Conservation (phyloP, 495 filamentous ascomycete genomes). For the Schizothecium vesticola region DNA sequence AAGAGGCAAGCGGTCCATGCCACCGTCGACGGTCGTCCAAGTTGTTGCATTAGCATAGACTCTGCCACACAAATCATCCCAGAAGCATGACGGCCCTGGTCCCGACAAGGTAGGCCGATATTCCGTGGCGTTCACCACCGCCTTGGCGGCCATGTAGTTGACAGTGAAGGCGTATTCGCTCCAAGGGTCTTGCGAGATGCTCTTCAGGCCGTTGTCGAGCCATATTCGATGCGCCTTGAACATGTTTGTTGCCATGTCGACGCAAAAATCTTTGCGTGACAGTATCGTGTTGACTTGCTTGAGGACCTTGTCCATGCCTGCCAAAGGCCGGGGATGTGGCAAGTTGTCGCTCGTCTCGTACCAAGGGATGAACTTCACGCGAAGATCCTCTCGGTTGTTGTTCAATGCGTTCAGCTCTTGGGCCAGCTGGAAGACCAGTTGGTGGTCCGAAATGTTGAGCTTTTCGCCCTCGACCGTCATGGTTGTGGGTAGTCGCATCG, state of each 20-base stretch:
- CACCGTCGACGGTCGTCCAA: slow-evolving; percentile 60
- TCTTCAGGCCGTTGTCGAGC: neutral
- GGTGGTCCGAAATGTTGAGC: slow-evolving; percentile 50
- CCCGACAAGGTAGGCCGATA: neutral
- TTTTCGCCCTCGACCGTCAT: slow-evolving; percentile 47
- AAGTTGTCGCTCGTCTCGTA: slow-evolving; percentile 46
- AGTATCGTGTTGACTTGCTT: slow-evolving; percentile 28
- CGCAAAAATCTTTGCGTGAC: slow-evolving; percentile 29
- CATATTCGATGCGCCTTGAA: slow-evolving; percentile 55
- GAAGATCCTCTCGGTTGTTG: slow-evolving; percentile 38
- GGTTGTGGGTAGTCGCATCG: slow-evolving; percentile 57
- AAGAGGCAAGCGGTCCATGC: slow-evolving; percentile 48
- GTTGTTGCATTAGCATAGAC: slow-evolving; percentile 54
- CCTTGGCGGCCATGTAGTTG: neutral
- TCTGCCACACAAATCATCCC: slow-evolving; percentile 35
- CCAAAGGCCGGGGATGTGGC: neutral
- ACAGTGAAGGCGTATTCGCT: slow-evolving; percentile 2
- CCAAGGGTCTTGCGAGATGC: neutral
- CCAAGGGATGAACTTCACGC: slow-evolving; percentile 60
- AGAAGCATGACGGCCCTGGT: neutral
- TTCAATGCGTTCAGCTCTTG: slow-evolving; percentile 52
- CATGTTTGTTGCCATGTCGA: slow-evolving; percentile 50
- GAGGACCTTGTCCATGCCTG: slow-evolving; percentile 23
- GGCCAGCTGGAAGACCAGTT: slow-evolving; percentile 57
- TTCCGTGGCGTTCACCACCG: neutral